A percentile compares a stretch with the other conserved stretches of the same genome.
Conservation (phyloP, 2,329 filamentous ascomycete species). For the Hypoxylon sp. region DNA sequence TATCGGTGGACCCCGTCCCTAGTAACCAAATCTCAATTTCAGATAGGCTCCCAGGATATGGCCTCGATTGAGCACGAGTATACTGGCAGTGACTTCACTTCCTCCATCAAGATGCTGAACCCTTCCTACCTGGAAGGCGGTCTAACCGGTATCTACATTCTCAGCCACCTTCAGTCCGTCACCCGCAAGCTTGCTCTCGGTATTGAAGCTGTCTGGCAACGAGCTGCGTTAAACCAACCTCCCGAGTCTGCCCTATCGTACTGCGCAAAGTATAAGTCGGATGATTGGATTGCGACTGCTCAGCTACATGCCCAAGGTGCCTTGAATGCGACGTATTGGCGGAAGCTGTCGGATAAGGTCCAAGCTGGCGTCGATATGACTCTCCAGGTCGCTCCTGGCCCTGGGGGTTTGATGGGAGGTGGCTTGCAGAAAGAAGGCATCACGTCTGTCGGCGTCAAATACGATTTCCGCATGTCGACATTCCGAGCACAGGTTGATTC, state of each 20-base stretch:
- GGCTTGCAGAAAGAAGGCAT: constrained; percentile 84
- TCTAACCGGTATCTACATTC: constrained; percentile 94
- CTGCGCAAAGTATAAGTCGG: constrained; percentile 89
- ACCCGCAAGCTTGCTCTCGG: constrained; percentile 90
- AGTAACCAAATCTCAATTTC: constrained; percentile 88
- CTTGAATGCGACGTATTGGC: constrained; percentile 94
- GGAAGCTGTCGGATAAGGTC: constrained; percentile 90
- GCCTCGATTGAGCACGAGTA: constrained; percentile 97
- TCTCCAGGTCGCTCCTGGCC: constrained; percentile 80
- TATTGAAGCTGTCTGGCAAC: constrained; percentile 93
- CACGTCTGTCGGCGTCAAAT: constrained; percentile 94
- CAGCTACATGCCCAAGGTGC: constrained; percentile 91
- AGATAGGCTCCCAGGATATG: constrained; percentile 88
- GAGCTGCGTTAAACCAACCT: constrained; percentile 83
- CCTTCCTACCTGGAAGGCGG: constrained; percentile 94
- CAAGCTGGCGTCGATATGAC: constrained; percentile 97
- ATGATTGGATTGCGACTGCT: constrained; percentile 92
- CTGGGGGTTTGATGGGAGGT: constrained; percentile 80
- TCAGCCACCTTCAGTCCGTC: constrained; percentile 93
- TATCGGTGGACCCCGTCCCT: constrained; percentile 86
- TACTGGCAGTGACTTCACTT: constrained; percentile 91
- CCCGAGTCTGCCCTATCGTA: constrained; percentile 95
- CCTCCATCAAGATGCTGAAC: constrained; percentile 93
- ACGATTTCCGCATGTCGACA: constrained; percentile 95
- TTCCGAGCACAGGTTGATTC: constrained; percentile 98